Percentiles rank a stretch among this genome's conserved stretches.
phyloP scores from a whole-genome alignment of 768 basidiomycete genomes.

The Mycena pura region DNA sequence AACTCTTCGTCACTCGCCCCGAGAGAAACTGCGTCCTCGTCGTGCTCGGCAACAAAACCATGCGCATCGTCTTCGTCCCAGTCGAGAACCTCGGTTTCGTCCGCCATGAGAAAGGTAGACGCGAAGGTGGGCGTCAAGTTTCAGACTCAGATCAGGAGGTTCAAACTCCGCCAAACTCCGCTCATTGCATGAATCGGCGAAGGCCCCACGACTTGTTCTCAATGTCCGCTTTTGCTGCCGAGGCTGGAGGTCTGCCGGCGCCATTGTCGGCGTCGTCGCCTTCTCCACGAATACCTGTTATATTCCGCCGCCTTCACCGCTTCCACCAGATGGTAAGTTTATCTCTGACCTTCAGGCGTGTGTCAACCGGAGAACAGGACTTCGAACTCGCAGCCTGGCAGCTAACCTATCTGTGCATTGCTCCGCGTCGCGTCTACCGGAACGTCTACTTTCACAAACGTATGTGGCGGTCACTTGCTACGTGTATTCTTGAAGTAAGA shows the following conservation, averaged over 20 bases:
- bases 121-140: constrained; percentile 22
- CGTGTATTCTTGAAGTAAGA: background rate
- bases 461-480: constrained; percentile 43
- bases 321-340: constrained; percentile 84
- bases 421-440: constrained; percentile 94
- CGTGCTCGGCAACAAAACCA: constrained; percentile 66
- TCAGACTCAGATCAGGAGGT: constrained; percentile 23
- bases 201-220: constrained; percentile 14
- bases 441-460: constrained; percentile 99
- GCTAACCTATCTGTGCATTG: constrained; percentile 89
- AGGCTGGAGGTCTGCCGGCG: constrained; percentile 45
- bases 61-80: constrained; percentile 64
- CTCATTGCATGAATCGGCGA: background rate
- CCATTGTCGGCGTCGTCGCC: constrained; percentile 45
- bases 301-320: constrained; percentile 80
- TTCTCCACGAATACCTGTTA: constrained; percentile 69
- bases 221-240: constrained; percentile 42
- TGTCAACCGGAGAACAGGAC: constrained; percentile 61
- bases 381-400: constrained; percentile 98
- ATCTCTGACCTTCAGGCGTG: background rate
- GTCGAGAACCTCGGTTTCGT: constrained; percentile 74
- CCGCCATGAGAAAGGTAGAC: constrained; percentile 54
- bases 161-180: constrained; percentile 32
- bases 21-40: constrained; percentile 54
- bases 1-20: constrained; percentile 22